Conservation (phyloP, 805 yeast genomes). For the Starmera dryadoides region DNA sequence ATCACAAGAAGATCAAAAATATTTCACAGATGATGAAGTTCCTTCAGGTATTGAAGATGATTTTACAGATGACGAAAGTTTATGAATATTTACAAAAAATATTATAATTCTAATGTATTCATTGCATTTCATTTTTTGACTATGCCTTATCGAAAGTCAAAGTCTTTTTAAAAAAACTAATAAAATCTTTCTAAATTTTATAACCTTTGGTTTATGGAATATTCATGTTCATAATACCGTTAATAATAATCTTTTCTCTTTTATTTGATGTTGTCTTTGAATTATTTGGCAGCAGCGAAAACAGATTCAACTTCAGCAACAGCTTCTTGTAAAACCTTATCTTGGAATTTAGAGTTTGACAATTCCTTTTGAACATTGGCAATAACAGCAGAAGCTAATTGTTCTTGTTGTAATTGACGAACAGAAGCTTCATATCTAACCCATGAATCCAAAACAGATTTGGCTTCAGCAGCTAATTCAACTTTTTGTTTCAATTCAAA, state of each 20-base stretch:
- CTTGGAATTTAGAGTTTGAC: conserved; percentile 87
- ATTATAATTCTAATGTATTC: conserved; percentile 4
- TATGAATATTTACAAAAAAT: conserved; percentile 2
- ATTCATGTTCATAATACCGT: not conserved
- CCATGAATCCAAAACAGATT: conserved; percentile 96
- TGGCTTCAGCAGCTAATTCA: conserved; percentile 84
- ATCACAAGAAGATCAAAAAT: conserved; percentile 11
- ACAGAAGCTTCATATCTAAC: conserved; percentile 96
- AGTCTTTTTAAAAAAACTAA: not conserved
- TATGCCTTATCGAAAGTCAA: not conserved
- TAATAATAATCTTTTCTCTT: too few relatives aligned
- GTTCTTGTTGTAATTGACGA: conserved; percentile 93
- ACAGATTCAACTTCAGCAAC: conserved; percentile 86
- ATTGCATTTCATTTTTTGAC: conserved; percentile 1
- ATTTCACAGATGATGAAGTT: not conserved
- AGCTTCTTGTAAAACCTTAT: conserved; percentile 82
- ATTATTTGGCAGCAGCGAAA: conserved; percentile 38
- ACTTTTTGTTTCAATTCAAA: conserved; percentile 91
- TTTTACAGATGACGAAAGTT: conserved; percentile 3
- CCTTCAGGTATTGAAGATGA: conserved; percentile 1
- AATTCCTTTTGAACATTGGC: conserved; percentile 83
- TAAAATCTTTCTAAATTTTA: too few relatives aligned
- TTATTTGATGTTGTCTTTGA: not conserved
- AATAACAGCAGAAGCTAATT: conserved; percentile 79
- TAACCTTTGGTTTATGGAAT: too few relatives aligned